Evolutionary conservation across 257 asterid genomes (phyloP).

Genomic region (Mitragyna speciosa): DNA sequence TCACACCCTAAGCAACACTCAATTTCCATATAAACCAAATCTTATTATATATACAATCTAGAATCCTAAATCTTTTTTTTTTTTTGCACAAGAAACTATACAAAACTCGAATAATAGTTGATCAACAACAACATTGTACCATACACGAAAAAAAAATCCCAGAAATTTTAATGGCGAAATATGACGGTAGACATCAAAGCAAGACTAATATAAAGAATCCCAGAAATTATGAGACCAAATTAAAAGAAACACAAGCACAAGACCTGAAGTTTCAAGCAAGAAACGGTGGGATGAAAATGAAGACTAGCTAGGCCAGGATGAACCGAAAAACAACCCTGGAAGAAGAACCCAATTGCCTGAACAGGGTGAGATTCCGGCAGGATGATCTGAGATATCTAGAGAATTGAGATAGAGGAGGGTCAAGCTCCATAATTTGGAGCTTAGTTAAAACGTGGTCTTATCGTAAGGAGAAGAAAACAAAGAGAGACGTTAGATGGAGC

Average conservation of each 20-base stretch:
- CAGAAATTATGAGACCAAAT: background rate
- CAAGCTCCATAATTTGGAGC: conserved; percentile 36
- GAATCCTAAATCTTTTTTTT: background rate
- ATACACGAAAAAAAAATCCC: background rate
- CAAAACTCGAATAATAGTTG: background rate
- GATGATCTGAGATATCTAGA: conserved; percentile 34
- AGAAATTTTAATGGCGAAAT: background rate
- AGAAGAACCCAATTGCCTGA: conserved; percentile 40
- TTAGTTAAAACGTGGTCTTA: conserved; percentile 27
- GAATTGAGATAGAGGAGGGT: conserved; percentile 27
- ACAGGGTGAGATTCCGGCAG: conserved; percentile 37
- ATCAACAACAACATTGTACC: background rate
- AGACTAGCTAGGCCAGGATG: conserved; percentile 23
- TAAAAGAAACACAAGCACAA: background rate
- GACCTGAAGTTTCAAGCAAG: conserved; percentile 25
- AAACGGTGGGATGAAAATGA: conserved; percentile 15
- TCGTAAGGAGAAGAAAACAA: conserved; percentile 47
- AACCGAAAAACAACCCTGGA: conserved; percentile 26
- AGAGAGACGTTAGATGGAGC: conserved; percentile 12
- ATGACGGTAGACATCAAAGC: background rate
- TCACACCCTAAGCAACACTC: conserved; percentile 9
- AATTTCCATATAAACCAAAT: conserved; percentile 2
- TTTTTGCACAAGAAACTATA: background rate
- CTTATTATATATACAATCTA: background rate
- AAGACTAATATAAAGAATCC: conserved; percentile 14